These are phyloP conservation scores for Neltuma alba DNA, from an alignment of 306 rosid species.

Conservation along the genomic window DNA sequence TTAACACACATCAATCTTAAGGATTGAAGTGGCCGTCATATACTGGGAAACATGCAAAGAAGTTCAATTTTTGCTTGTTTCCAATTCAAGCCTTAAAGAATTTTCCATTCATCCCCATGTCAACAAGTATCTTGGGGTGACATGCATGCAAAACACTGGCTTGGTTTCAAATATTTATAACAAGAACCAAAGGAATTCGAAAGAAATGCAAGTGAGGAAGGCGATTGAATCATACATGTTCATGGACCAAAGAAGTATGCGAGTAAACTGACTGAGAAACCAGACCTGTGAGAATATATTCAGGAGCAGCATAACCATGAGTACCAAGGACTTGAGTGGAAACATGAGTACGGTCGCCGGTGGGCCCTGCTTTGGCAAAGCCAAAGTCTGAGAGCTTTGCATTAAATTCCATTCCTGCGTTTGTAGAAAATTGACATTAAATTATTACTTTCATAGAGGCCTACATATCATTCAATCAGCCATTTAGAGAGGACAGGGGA, in stretches of 20 bases:
- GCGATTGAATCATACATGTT: not conserved
- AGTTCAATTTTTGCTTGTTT: not conserved
- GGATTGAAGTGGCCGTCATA: not conserved
- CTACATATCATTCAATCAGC: too few relatives aligned
- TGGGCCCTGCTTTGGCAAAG: constrained; percentile 78
- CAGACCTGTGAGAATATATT: constrained; percentile 76
- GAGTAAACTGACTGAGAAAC: constrained; percentile 1
- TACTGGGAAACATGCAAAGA: not conserved
- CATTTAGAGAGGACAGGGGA: not conserved
- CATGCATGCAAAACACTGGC: not conserved
- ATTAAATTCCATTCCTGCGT: constrained; percentile 67
- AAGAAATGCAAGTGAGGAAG: constrained; percentile 2
- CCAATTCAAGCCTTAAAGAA: not conserved
- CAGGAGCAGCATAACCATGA: constrained; percentile 80
- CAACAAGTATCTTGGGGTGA: not conserved
- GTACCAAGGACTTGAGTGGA: constrained; percentile 79
- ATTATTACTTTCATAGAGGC: too few relatives aligned
- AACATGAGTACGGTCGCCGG: constrained; percentile 74
- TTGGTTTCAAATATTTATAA: not conserved
- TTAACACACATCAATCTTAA: not conserved
- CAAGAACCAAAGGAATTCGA: not conserved
- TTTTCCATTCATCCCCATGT: constrained; percentile 6
- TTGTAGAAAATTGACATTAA: constrained; percentile 19
- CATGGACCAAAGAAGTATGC: constrained; percentile 3
- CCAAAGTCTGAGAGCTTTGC: constrained; percentile 84